These are phyloP conservation scores for Trametes elegans DNA, from an alignment of 768 basidiomycete genomes.

Conservation along the genomic window DNA sequence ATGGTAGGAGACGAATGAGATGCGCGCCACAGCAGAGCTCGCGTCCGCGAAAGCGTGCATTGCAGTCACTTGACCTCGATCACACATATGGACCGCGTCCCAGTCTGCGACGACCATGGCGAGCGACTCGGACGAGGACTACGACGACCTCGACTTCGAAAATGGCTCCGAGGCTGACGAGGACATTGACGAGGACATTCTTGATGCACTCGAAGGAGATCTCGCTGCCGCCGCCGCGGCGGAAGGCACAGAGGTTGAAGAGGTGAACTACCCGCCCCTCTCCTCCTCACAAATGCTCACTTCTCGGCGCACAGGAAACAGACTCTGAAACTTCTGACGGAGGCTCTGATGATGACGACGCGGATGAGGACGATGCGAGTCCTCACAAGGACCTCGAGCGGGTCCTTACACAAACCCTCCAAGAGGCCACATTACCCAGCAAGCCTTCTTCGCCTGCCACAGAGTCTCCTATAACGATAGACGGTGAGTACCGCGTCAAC, in stretches of 20 bases:
- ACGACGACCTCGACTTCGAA: slow-evolving; percentile 61
- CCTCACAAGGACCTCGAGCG: slow-evolving; percentile 53
- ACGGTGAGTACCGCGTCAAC: slow-evolving; percentile 11
- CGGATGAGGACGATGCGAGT: slow-evolving; percentile 41
- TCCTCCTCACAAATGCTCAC: slow-evolving; percentile 4
- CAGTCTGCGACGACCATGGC: slow-evolving; percentile 37
- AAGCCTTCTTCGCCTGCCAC: slow-evolving; percentile 10
- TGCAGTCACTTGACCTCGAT: slow-evolving; percentile 17
- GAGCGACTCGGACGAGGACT: slow-evolving; percentile 66
- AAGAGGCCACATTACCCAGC: slow-evolving; percentile 36
- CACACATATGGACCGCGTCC: slow-evolving; percentile 14
- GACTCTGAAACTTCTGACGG: slow-evolving; percentile 60
- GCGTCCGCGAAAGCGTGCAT: background rate
- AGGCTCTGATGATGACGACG: slow-evolving; percentile 38
- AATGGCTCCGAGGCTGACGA: slow-evolving; percentile 47
- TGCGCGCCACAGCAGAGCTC: background rate
- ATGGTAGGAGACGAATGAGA: slow-evolving; percentile 40
- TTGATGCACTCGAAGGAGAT: slow-evolving; percentile 54
- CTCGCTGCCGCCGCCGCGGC: slow-evolving; percentile 35
- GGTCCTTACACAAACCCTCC: slow-evolving; percentile 27
- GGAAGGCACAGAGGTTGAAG: slow-evolving; percentile 68
- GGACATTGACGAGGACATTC: slow-evolving; percentile 58
- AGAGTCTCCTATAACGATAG: slow-evolving; percentile 3
- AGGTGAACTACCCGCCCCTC: slow-evolving; percentile 43
- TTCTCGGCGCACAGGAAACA: slow-evolving; percentile 43